A percentile compares a stretch with the other conserved stretches of the same genome.
phyloP scores from a whole-genome alignment of 768 basidiomycete genomes.

The Boletus insuetus region DNA sequence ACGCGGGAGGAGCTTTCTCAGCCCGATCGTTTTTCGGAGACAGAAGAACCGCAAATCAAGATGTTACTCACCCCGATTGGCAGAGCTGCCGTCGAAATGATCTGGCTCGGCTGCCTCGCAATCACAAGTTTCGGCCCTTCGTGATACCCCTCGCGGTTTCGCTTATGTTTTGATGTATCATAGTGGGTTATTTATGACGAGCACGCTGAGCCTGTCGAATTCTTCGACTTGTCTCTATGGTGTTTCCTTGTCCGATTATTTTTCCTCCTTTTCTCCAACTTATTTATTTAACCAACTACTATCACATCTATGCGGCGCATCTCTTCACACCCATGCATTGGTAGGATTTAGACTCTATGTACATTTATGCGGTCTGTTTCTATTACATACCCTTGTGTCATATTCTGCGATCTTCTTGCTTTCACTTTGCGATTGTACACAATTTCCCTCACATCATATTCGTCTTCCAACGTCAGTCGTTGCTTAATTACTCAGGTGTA shows the following conservation, averaged over 20 bases:
- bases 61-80: constrained; percentile 45
- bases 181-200: constrained; percentile 6
- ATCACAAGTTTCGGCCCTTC: constrained; percentile 40
- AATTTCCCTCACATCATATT: constrained; percentile 3
- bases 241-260: neutral
- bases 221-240: neutral
- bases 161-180: constrained; percentile 7
- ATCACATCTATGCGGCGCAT: constrained; percentile 8
- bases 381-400: constrained; percentile 13
- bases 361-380: constrained; percentile 13
- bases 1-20: constrained; percentile 23
- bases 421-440: constrained; percentile 22
- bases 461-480: constrained; percentile 2
- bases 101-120: constrained; percentile 54
- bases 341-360: constrained; percentile 24
- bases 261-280: neutral
- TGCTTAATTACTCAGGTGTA: constrained; percentile 21
- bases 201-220: constrained; percentile 1
- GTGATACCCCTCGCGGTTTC: constrained; percentile 5
- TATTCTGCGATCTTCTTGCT: constrained; percentile 7
- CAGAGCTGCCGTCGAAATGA: constrained; percentile 50
- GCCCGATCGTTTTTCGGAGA: constrained; percentile 3
- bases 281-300: neutral
- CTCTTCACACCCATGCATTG: constrained; percentile 13
- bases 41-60: constrained; percentile 42